Evolutionary conservation across 2,329 filamentous ascomycete genomes (phyloP), one percentile per base, ranked within the genome.

Genomic region (Tolypocladium cylindrosporum): DNA sequence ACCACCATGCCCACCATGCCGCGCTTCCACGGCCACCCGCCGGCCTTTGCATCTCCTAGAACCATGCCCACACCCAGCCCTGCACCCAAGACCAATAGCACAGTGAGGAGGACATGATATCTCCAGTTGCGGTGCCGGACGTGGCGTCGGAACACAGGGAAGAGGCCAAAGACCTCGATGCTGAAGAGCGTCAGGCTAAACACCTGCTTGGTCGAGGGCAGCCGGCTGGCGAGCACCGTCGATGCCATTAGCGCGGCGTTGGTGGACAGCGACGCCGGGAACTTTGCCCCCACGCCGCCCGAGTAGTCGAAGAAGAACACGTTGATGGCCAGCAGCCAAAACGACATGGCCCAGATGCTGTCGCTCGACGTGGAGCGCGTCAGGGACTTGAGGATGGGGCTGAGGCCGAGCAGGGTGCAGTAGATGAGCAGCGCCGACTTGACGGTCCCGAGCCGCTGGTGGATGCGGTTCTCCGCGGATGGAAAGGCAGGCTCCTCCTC

Each of bases 261-360:
- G 31, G 94, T 99, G 11, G 91, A 96, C 6, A 97, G 80, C 4
- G 79, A 87, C 11, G 87, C 86, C 0, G 87, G 87, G 64, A 90
- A 87, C 64, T 86, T 88, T 59, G 71, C 74, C 31, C 77, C 78
- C 27, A 84, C 74, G 40, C 83, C 82, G 45, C 89, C 88, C 13
- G 90, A 90, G 72, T 99, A 99, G 78, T 99, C 94, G 69, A 97
- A 97, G 71, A 95, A 97, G 74, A 96, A 95, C 61, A 97, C 91
- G 72, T 99, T 99, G 74, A 97, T 93, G 66, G 89, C 84, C 61
- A 99, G 84, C 51, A 99, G 81, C 86, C 91, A 94, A 68, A 90
- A 92, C 55, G 90, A 94, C 78, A 99, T 89, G 59, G 94, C 91
- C 94, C 94, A 99, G 70, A 99, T 99, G 50, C 89, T 94, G 78